phyloP scores from a whole-genome alignment of 2,329 filamentous ascomycete species.

The Botrytis medusae region DNA sequence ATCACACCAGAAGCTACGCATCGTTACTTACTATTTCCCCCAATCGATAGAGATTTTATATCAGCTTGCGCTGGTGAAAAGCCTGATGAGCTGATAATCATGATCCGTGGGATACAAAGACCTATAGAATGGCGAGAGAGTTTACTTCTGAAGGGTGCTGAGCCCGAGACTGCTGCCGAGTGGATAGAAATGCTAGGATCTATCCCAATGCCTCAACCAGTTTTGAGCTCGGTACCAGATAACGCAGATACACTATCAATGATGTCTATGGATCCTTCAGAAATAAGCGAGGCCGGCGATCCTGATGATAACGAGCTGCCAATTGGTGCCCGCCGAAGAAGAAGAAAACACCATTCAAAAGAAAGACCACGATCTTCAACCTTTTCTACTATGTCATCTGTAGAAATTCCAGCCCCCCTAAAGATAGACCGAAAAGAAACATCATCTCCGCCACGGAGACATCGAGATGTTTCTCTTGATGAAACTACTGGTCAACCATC shows the following conservation, averaged over 20 bases:
- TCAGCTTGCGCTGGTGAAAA: constrained; percentile 77
- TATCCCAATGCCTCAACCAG: constrained; percentile 57
- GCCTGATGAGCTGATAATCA: constrained; percentile 73
- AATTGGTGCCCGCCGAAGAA: constrained; percentile 36
- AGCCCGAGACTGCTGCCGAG: constrained; percentile 62
- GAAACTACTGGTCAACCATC: background rate
- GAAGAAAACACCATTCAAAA: constrained; percentile 24
- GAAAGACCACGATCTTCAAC: constrained; percentile 22
- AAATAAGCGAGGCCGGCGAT: constrained; percentile 19
- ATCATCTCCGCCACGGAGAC: constrained; percentile 3
- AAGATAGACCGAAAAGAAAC: constrained; percentile 13
- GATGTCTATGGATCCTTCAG: constrained; percentile 16
- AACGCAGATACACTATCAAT: constrained; percentile 25
- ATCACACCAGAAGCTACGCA: constrained; percentile 80
- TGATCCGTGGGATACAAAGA: constrained; percentile 73
- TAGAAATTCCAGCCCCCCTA: background rate
- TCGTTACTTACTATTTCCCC: constrained; percentile 86
- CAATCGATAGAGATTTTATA: constrained; percentile 68
- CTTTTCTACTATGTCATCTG: constrained; percentile 8
- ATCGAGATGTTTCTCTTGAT: constrained; percentile 13
- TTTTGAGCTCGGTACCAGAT: constrained; percentile 21
- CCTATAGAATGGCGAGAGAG: constrained; percentile 79
- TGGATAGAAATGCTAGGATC: constrained; percentile 77
- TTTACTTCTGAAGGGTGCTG: constrained; percentile 70
- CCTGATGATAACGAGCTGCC: constrained; percentile 34